phyloP scores from a whole-genome alignment of 352 stramenopile genomes.

The Globisporangium solare region DNA sequence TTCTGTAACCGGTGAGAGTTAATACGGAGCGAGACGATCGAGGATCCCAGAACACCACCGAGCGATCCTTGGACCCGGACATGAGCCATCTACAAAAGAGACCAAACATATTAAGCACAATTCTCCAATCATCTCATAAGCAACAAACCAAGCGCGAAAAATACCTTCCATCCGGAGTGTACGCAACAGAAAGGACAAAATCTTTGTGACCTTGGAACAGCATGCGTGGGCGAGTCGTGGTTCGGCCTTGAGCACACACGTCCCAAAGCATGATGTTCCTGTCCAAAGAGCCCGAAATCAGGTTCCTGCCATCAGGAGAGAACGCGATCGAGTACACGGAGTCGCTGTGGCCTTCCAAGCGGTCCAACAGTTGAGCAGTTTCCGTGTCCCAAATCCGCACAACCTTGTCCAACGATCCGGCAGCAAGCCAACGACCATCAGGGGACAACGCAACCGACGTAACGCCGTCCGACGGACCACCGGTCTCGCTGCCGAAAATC shows the following conservation, averaged over 20 bases:
- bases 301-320: slow-evolving; percentile 81
- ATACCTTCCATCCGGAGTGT: slow-evolving; percentile 85
- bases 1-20: slow-evolving; percentile 78
- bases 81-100: slow-evolving; percentile 67
- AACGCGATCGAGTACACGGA: slow-evolving; percentile 88
- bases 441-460: slow-evolving; percentile 79
- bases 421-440: slow-evolving; percentile 70
- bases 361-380: slow-evolving; percentile 72
- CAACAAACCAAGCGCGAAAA: slow-evolving; percentile 6
- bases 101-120: slow-evolving; percentile 1
- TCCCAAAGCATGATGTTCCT: slow-evolving; percentile 88
- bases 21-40: slow-evolving; percentile 77
- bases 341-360: slow-evolving; percentile 80
- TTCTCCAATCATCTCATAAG: background rate
- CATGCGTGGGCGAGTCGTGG: slow-evolving; percentile 78
- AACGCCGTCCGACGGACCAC: slow-evolving; percentile 72
- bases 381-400: slow-evolving; percentile 86
- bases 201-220: slow-evolving; percentile 87
- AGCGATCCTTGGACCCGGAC: slow-evolving; percentile 84
- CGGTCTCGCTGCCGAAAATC: slow-evolving; percentile 79
- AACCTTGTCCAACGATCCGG: slow-evolving; percentile 81
- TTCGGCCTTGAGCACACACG: slow-evolving; percentile 70
- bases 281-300: slow-evolving; percentile 83
- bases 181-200: slow-evolving; percentile 82
- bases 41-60: slow-evolving; percentile 85